These are phyloP conservation scores for Botryotinia globosa DNA, from an alignment of 2,329 filamentous ascomycete species.

Conservation along the genomic window DNA sequence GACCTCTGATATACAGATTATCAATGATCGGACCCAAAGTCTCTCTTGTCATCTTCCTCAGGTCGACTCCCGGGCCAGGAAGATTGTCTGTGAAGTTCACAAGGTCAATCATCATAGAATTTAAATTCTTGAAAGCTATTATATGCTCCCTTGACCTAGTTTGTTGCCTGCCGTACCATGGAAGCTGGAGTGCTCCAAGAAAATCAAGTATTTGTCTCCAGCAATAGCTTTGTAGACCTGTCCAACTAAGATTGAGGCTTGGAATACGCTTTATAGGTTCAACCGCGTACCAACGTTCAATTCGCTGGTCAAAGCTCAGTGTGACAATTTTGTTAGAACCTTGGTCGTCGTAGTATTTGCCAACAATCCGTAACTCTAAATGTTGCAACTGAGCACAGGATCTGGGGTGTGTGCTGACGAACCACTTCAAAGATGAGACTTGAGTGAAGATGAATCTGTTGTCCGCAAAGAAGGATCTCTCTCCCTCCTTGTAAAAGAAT, in stretches of 20 bases:
- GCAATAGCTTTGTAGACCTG: constrained; percentile 11
- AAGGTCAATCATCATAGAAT: constrained; percentile 9
- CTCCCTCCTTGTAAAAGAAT: not conserved
- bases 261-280: not conserved
- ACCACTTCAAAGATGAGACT: not conserved
- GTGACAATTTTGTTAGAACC: not conserved
- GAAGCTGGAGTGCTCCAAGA: not conserved
- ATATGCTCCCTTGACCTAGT: not conserved
- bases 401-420: not conserved
- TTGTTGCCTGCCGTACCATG: not conserved
- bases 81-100: constrained; percentile 2
- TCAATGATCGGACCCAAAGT: not conserved
- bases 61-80: not conserved
- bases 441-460: constrained; percentile 3
- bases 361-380: constrained; percentile 5
- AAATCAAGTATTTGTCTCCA: constrained; percentile 9
- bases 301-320: not conserved
- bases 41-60: not conserved
- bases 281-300: not conserved
- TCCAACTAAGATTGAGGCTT: not conserved
- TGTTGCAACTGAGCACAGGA: not conserved
- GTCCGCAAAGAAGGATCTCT: not conserved
- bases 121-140: not conserved
- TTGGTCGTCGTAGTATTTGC: not conserved
- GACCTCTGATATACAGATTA: not conserved